A percentile compares a stretch with the other conserved stretches of the same genome.
These are phyloP conservation scores for Hemisphaericaspora lyxosophila DNA, from an alignment of 1,139 yeast genomes.

Conservation along the genomic window DNA sequence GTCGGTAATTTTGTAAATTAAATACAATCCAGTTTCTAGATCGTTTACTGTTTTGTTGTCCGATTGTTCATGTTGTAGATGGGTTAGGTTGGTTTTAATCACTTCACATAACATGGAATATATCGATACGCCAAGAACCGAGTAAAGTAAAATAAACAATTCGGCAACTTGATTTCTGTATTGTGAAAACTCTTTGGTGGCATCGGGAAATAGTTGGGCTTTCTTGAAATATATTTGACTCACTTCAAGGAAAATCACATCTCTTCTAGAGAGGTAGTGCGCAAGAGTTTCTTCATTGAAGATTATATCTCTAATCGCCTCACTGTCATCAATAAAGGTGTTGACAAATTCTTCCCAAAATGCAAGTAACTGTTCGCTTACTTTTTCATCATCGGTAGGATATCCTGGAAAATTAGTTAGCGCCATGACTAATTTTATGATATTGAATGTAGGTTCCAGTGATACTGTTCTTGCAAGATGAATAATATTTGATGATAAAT, in stretches of 20 bases:
- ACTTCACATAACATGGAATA: constrained; percentile 50
- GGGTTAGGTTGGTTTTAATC: constrained; percentile 27
- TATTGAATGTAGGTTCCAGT: constrained; percentile 35
- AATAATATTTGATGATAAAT: constrained; percentile 52
- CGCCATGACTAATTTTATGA: constrained; percentile 51
- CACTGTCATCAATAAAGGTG: constrained; percentile 57
- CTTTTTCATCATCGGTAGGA: constrained; percentile 65
- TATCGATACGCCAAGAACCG: constrained; percentile 58
- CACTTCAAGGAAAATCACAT: constrained; percentile 42
- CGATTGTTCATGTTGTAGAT: background rate
- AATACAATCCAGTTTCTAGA: constrained; percentile 68
- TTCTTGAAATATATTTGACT: constrained; percentile 65
- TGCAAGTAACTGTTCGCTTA: constrained; percentile 66
- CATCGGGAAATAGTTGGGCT: constrained; percentile 32
- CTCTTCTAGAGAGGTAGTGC: constrained; percentile 29
- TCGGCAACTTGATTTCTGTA: constrained; percentile 77
- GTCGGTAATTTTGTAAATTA: constrained; percentile 55
- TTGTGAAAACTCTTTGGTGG: constrained; percentile 51
- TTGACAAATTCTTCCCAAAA: constrained; percentile 83
- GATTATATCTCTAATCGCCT: constrained; percentile 32
- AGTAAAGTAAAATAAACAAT: constrained; percentile 66
- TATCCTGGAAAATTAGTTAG: constrained; percentile 60
- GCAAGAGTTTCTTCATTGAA: constrained; percentile 14
- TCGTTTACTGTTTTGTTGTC: constrained; percentile 22
- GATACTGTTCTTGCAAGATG: constrained; percentile 48